Percentiles rank a stretch among this genome's conserved stretches.
These are phyloP conservation scores for Dendryphion nanum DNA, from an alignment of 2,329 filamentous ascomycete genomes.

Conservation along the genomic window DNA sequence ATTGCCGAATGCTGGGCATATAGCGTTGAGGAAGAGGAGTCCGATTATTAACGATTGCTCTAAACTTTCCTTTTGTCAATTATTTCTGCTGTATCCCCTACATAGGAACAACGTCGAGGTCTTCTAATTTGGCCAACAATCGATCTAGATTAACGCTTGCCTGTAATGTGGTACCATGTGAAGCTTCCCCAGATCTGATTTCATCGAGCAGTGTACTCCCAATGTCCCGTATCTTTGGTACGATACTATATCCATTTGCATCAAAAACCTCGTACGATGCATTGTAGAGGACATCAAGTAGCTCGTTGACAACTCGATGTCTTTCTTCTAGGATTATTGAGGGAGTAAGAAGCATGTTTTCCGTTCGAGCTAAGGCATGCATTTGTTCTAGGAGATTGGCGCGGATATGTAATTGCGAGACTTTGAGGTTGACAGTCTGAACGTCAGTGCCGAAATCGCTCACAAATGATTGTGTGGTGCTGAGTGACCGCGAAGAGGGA, in stretches of 20 bases:
- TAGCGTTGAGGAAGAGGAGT: constrained; percentile 21
- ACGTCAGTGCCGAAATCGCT: constrained; percentile 17
- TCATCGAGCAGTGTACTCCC: constrained; percentile 17
- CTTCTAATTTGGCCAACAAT: not conserved
- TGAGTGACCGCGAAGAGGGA: not conserved
- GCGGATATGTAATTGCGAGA: constrained; percentile 21
- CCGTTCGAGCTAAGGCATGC: constrained; percentile 12
- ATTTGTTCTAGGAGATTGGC: constrained; percentile 20
- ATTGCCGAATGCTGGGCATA: constrained; percentile 26
- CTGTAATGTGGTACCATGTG: not conserved
- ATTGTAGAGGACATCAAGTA: constrained; percentile 15
- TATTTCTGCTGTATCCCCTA: too few species aligned
- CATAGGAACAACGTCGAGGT: not conserved
- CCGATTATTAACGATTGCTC: constrained; percentile 7
- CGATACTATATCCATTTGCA: constrained; percentile 20
- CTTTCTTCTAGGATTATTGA: constrained; percentile 15
- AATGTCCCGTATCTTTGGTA: constrained; percentile 20
- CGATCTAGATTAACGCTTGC: not conserved
- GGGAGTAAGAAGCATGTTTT: constrained; percentile 13
- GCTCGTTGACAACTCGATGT: constrained; percentile 7
- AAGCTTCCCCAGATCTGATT: constrained; percentile 11
- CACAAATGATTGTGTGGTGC: not conserved
- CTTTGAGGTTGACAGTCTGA: constrained; percentile 20
- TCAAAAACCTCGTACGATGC: constrained; percentile 20
- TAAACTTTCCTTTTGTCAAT: not conserved